Base-by-base conservation (phyloP, 225 moss, liverwort and hornwort species). In the Lunularia cruciata region DNA sequence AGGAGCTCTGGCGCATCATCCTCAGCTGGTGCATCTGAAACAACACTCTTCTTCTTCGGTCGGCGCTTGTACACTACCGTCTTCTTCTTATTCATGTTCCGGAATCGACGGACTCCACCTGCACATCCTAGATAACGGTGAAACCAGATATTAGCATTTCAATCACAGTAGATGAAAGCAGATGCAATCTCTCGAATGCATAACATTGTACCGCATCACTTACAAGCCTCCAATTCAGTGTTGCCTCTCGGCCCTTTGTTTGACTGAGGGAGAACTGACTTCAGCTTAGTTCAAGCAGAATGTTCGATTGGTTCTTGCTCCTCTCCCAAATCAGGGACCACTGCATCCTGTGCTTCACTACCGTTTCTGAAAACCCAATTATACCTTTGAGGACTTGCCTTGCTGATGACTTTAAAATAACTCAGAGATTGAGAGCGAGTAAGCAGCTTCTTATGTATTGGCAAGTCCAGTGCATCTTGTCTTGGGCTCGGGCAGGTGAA, bases 61-160 rank as follows among this genome's bases (percentile, higher is more conserved):
- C 92, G 95, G 56, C 95, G 92, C 77, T 79, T 90, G 48, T 95
- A 95, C 2, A 92, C 90, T 53, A 88, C 77, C 35, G 83, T 81
- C 18, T 72, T 69, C 62, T 88, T 88, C 59, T 86, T 51, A 6
- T 67, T 75, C 82, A 82, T 82, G 16, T 71, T 72, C 55, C 31
- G 70, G 32, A 14, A 15, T 64, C 28, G 46, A 15, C 8, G 42
- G 46, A 45, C 9, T 20, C 16, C 22, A 46, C 16, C 63, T 64
- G 63, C 63, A 47, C 45, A 46, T 27, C 45, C 63, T 10, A 19
- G 27, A 43, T 63, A 31, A 18, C 42, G 25, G 13, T 12, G 40
- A 6, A 43, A 0, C 34, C 38, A 22, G 0, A 12, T 11, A 27
- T 37, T 12, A 25, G 19, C 18, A 1, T 60, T 35, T 5, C 60